Conservation (phyloP, 495 filamentous ascomycete species). For the Aspergillus indologenus region DNA sequence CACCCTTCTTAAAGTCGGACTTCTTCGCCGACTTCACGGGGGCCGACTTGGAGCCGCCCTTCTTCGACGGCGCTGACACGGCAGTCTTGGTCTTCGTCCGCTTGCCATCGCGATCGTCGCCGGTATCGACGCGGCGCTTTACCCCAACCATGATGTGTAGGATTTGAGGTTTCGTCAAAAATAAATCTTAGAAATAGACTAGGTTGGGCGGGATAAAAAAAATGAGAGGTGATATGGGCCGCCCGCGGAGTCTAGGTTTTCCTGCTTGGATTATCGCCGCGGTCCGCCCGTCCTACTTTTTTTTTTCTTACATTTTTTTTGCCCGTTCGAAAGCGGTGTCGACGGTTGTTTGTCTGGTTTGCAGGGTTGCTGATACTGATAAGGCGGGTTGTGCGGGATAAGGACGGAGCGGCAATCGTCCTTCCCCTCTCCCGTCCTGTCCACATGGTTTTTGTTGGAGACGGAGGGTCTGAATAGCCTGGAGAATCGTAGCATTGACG, state of each 20-base stretch:
- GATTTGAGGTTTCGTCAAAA: background rate
- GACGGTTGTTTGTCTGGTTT: constrained; percentile 34
- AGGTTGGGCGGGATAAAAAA: background rate
- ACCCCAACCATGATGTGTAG: constrained; percentile 40
- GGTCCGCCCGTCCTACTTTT: constrained; percentile 30
- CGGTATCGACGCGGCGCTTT: constrained; percentile 42
- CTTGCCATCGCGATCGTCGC: constrained; percentile 48
- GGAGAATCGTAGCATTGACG: background rate
- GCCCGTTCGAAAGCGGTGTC: constrained; percentile 16
- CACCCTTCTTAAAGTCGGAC: constrained; percentile 24
- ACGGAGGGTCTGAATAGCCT: background rate
- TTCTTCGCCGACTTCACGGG: constrained; percentile 33
- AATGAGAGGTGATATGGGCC: background rate
- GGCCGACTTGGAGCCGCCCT: constrained; percentile 25
- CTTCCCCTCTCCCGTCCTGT: background rate
- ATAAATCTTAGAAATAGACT: background rate
- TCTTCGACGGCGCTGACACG: constrained; percentile 31
- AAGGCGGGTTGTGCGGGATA: constrained; percentile 19
- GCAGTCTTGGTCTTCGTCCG: constrained; percentile 43
- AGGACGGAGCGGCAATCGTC: background rate
- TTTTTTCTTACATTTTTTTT: constrained; percentile 33
- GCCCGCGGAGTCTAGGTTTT: constrained; percentile 14
- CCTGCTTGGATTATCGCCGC: constrained; percentile 15
- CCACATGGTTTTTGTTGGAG: no score
- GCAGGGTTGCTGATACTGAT: constrained; percentile 23